A percentile compares a stretch with the other conserved stretches of the same genome.
Conservation (phyloP, 2,329 filamentous ascomycete genomes). For the Fusarium sp. region DNA sequence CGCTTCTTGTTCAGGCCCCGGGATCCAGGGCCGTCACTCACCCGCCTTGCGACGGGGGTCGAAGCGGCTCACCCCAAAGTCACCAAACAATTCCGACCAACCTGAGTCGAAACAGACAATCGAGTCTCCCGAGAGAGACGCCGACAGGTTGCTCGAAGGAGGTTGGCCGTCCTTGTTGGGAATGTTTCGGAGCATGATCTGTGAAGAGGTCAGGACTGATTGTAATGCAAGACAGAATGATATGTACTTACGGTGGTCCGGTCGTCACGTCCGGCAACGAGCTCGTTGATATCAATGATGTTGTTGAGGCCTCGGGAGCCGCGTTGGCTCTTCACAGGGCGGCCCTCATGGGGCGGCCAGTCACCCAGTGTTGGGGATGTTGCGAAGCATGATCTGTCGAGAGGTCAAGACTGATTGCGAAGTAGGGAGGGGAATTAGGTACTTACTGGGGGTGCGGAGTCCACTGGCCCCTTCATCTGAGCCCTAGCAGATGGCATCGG, state of each 20-base stretch:
- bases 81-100: neutral
- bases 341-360: no score
- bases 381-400: no score
- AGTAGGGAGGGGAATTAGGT: neutral
- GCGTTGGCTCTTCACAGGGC: no score
- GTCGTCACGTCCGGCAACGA: constrained; percentile 70
- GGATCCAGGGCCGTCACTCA: neutral
- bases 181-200: constrained; percentile 85
- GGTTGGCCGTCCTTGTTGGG: constrained; percentile 86
- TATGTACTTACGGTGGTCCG: constrained; percentile 72
- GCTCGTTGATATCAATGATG: no score
- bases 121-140: constrained; percentile 62
- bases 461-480: no score
- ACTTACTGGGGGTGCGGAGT: constrained; percentile 51
- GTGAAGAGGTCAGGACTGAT: neutral
- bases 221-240: neutral
- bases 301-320: no score
- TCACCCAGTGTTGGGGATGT: no score
- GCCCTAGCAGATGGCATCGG: no score
- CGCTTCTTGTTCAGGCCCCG: neutral
- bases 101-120: neutral
- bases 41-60: neutral
- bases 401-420: neutral
- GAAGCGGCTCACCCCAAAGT: neutral
- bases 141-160: constrained; percentile 84